A percentile compares a stretch with the other conserved stretches of the same genome.
phyloP scores from a whole-genome alignment of 805 yeast species.

The Candida gorgasii region DNA sequence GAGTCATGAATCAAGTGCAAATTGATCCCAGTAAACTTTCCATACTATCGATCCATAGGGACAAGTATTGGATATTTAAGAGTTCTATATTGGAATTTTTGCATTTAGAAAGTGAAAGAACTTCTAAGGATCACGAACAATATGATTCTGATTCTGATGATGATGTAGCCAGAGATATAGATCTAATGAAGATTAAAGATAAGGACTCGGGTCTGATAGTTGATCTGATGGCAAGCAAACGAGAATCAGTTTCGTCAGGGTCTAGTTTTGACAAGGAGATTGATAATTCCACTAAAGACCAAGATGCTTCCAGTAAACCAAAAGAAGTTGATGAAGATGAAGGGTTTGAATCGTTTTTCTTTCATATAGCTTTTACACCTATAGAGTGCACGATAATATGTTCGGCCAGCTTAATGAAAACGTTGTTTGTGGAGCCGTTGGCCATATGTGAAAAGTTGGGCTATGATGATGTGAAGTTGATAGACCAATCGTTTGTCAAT shows the following conservation, averaged over 20 bases:
- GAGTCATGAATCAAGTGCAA: slow-evolving; percentile 43
- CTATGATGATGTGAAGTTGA: slow-evolving; percentile 37
- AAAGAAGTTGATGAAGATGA: slow-evolving; percentile 1
- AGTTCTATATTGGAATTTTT: slow-evolving; percentile 52
- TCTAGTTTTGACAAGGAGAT: slow-evolving; percentile 17
- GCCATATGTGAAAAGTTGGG: slow-evolving; percentile 28
- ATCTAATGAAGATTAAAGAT: slow-evolving; percentile 6
- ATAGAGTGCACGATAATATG: slow-evolving; percentile 64
- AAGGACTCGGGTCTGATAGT: too few relatives aligned
- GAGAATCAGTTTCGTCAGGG: slow-evolving; percentile 13
- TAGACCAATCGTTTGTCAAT: slow-evolving; percentile 48
- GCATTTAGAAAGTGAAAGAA: slow-evolving; percentile 32
- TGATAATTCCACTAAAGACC: slow-evolving; percentile 32
- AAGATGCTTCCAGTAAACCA: slow-evolving; percentile 4
- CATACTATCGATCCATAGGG: slow-evolving; percentile 54
- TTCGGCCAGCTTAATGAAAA: slow-evolving; percentile 36
- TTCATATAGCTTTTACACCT: slow-evolving; percentile 64
- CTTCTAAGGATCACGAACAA: slow-evolving; percentile 8
- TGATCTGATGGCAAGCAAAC: slow-evolving; percentile 10
- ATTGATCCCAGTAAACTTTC: slow-evolving; percentile 47
- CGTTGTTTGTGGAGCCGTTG: slow-evolving; percentile 43
- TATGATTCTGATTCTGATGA: slow-evolving; percentile 13
- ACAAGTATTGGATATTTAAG: slow-evolving; percentile 53
- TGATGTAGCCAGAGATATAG: not conserved
- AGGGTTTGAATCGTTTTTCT: slow-evolving; percentile 30